These are phyloP conservation scores for Phytophthora agathidicida DNA, from an alignment of 352 stramenopile genomes.

Conservation along the genomic window DNA sequence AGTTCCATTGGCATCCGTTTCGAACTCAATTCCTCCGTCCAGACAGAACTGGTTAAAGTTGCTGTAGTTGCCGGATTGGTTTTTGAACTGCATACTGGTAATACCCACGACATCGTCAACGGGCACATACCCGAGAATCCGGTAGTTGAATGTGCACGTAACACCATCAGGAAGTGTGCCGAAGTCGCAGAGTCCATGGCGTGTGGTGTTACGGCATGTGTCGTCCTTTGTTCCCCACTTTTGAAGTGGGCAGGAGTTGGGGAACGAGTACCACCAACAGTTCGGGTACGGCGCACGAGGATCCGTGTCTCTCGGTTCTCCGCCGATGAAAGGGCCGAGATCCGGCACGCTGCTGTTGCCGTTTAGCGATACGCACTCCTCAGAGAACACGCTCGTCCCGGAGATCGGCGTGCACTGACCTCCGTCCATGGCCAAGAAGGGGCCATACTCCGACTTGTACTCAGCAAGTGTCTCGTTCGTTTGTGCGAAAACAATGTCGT, in stretches of 20 bases:
- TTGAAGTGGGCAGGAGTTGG: conserved; percentile 54
- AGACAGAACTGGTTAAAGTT: conserved; percentile 67
- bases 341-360: conserved; percentile 28
- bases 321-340: conserved; percentile 54
- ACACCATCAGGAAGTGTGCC: conserved; percentile 51
- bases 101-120: conserved; percentile 82
- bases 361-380: conserved; percentile 21
- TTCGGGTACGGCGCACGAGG: conserved; percentile 56
- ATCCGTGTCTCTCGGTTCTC: conserved; percentile 36
- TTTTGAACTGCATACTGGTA: conserved; percentile 45
- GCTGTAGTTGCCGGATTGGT: conserved; percentile 31
- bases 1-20: conserved; percentile 9
- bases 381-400: conserved; percentile 18
- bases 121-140: conserved; percentile 61
- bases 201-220: conserved; percentile 36
- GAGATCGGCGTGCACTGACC: conserved; percentile 49
- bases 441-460: conserved; percentile 54
- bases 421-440: conserved; percentile 68
- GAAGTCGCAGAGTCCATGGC: conserved; percentile 45
- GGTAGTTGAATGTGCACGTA: conserved; percentile 70
- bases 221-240: conserved; percentile 46
- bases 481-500: conserved; percentile 62
- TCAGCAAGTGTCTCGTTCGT: conserved; percentile 41
- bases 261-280: conserved; percentile 73
- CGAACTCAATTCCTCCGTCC: conserved; percentile 56